Conservation (phyloP, 257 asterid species). For the Sherardia arvensis region DNA sequence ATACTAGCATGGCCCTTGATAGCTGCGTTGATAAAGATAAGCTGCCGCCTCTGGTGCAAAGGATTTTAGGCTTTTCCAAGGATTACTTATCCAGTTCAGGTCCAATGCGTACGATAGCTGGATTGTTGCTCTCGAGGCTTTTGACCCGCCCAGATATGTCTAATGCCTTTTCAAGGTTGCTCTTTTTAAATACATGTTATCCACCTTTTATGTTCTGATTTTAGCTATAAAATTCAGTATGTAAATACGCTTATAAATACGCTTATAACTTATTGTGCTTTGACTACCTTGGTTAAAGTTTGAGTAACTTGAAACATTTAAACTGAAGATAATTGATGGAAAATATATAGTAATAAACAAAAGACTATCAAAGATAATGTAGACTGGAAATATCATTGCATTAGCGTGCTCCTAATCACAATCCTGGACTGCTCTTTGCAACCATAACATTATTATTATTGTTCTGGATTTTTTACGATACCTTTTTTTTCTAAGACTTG, state of each 20-base stretch:
- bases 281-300: background rate
- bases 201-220: background rate
- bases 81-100: constrained; percentile 85
- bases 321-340: no score
- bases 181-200: background rate
- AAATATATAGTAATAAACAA: background rate
- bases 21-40: constrained; percentile 30
- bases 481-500: background rate
- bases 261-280: background rate
- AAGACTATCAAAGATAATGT: background rate
- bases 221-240: no score
- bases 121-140: constrained; percentile 80
- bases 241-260: no score
- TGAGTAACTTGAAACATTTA: background rate
- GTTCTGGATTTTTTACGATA: background rate
- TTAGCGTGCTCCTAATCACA: background rate
- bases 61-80: constrained; percentile 61
- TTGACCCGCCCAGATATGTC: constrained; percentile 92
- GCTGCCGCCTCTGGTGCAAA: constrained; percentile 72
- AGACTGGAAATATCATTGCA: background rate
- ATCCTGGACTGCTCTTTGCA: background rate
- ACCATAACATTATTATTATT: background rate
- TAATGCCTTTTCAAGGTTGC: constrained; percentile 65
- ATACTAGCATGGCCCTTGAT: constrained; percentile 55
- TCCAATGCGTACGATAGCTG: constrained; percentile 88